These are phyloP conservation scores for Taphrina wiesneri DNA, from an alignment of 1,139 yeast genomes.

Conservation along the genomic window DNA sequence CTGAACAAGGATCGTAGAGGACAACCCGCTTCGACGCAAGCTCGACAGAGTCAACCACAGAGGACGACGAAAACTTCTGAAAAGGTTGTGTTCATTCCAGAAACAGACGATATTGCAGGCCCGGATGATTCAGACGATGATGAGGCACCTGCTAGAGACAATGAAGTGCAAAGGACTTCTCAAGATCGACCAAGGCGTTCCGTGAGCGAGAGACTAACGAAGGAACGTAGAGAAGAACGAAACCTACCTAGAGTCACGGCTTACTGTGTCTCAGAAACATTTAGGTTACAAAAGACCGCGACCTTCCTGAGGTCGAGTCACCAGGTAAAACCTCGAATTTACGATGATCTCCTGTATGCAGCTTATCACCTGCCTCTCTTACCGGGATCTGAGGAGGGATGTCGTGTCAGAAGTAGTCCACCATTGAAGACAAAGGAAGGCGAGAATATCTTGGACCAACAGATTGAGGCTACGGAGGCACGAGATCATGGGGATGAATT, in stretches of 20 bases:
- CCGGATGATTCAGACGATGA: constrained; percentile 34
- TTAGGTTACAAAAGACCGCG: constrained; percentile 64
- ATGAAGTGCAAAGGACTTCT: background rate
- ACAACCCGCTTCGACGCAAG: constrained; percentile 9
- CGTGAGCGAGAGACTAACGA: constrained; percentile 30
- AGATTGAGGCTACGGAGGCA: constrained; percentile 29
- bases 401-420: constrained; percentile 69
- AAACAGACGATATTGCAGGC: constrained; percentile 33
- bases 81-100: constrained; percentile 39
- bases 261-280: constrained; percentile 80
- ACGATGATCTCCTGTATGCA: constrained; percentile 86
- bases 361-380: constrained; percentile 83
- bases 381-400: constrained; percentile 78
- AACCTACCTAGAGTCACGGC: constrained; percentile 75
- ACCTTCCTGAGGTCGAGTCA: constrained; percentile 68
- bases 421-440: constrained; percentile 24
- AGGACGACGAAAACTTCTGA: constrained; percentile 39
- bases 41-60: constrained; percentile 34
- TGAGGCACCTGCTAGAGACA: constrained; percentile 27
- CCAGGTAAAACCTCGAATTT: constrained; percentile 78
- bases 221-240: constrained; percentile 33
- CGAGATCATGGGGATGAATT: constrained; percentile 34
- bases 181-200: constrained; percentile 20
- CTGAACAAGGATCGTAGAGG: constrained; percentile 11
- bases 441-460: constrained; percentile 27